Conservation (phyloP, 2,329 filamentous ascomycete species). For the Aspergillus pseudotamarii region DNA sequence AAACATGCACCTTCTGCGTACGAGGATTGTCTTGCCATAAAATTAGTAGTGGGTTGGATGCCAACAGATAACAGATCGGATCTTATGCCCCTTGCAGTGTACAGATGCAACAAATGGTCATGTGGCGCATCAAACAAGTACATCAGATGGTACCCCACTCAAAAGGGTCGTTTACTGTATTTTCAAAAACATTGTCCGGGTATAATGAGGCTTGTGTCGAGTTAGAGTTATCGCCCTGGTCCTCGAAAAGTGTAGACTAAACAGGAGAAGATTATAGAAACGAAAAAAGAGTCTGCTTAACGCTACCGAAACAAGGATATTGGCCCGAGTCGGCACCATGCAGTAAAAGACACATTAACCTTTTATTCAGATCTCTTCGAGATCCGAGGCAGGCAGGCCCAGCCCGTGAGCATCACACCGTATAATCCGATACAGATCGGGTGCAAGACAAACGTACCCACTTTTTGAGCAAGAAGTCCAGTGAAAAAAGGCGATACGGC, state of each 20-base stretch:
- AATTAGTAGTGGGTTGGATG: background rate
- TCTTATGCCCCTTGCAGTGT: background rate
- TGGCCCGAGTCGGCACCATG: background rate
- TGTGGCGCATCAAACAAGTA: background rate
- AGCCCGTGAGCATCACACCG: slow-evolving; percentile 56
- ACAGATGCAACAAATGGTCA: background rate
- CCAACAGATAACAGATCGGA: background rate
- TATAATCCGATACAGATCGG: slow-evolving; percentile 60
- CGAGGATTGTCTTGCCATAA: background rate
- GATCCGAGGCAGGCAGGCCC: slow-evolving; percentile 54
- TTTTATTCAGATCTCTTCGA: slow-evolving; percentile 52
- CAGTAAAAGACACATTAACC: background rate
- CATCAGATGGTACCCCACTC: background rate
- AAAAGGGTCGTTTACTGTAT: background rate
- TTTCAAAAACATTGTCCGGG: background rate
- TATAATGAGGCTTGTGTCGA: too few relatives aligned
- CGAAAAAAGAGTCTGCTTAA: too few relatives aligned
- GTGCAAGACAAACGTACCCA: slow-evolving; percentile 53
- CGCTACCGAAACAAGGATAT: background rate
- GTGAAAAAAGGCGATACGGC: slow-evolving; percentile 51
- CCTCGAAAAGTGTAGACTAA: background rate
- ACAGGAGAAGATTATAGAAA: background rate
- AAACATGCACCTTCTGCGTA: background rate
- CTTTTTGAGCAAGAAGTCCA: slow-evolving; percentile 50
- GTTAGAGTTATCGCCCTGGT: background rate